Base-by-base conservation (phyloP, 1,139 yeast species). In the Yamadazyma kanchanaburiensis region DNA sequence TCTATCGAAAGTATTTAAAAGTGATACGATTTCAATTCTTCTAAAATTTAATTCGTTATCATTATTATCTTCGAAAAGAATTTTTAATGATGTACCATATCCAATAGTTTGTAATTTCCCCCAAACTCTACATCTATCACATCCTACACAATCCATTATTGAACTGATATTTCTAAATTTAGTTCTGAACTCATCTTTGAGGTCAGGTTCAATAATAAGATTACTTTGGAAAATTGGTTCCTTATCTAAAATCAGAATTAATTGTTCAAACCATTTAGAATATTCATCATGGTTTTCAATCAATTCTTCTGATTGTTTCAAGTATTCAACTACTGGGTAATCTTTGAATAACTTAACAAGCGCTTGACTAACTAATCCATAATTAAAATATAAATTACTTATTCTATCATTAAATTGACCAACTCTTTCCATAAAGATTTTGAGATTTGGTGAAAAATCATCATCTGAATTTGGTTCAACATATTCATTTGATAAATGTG, bases 101-200 rank as follows among this genome's bases (percentile, higher is more conserved):
- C 98, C 98, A 13, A 94, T 87, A 2, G 95, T 87, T 63, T 91
- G 98, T 16, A 91, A 74, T 58, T 94, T 91, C 12, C 98, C 98
- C 98, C 98, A 91, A 61, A 94, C 68, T 51, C 97, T 76, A 57
- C 98, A 91, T 53, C 97, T 74, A 55, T 91, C 98, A 63, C 98
- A 91, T 22, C 96, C 96, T 27, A 91, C 97, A 65, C 98, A 91
- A 58, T 91, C 96, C 96, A 94, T 91, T 30, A 91, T 77, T 30
- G 86, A 83, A 19, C 95, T 81, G 20, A 91, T 94, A 53, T 91
- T 94, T 52, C 79, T 80, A 57, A 91, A 94, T 35, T 95, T 80
- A 25, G 74, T 59, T 42, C 94, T 74, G 60, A 91, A 89, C 48
- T 91, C 97, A 40, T 82, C 79, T 49, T 91, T 91, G 37, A 86